phyloP scores from a whole-genome alignment of 2,329 filamentous ascomycete species.

The Nemania sp. region DNA sequence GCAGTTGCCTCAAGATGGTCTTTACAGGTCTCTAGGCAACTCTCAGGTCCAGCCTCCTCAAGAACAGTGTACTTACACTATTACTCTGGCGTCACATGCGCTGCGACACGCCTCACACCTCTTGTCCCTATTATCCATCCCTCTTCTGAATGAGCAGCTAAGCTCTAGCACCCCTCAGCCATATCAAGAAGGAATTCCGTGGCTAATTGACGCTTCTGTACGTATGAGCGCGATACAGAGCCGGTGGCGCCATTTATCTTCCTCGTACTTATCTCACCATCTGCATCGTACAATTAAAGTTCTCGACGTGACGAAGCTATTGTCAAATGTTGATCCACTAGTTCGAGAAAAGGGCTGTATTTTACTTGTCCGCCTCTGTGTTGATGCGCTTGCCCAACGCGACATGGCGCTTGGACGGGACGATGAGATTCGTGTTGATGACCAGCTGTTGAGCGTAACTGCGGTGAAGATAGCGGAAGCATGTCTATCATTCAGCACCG shows the following conservation, averaged over 20 bases:
- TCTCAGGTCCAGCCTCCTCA: constrained; percentile 29
- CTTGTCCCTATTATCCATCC: constrained; percentile 48
- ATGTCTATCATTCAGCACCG: constrained; percentile 37
- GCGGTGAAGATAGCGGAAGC: constrained; percentile 45
- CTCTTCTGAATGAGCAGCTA: constrained; percentile 42
- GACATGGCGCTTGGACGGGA: constrained; percentile 34
- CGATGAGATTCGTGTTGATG: constrained; percentile 36
- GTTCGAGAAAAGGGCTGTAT: constrained; percentile 44
- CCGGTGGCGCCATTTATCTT: constrained; percentile 41
- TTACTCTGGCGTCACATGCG: constrained; percentile 48
- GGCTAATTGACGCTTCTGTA: constrained; percentile 54
- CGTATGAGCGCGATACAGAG: constrained; percentile 47
- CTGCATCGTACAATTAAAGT: constrained; percentile 40
- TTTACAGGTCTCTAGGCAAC: constrained; percentile 37
- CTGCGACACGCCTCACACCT: constrained; percentile 51
- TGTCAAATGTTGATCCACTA: constrained; percentile 18
- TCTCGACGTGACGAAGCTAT: constrained; percentile 4
- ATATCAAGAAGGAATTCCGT: constrained; percentile 48
- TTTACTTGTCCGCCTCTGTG: constrained; percentile 47
- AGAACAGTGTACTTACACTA: constrained; percentile 45
- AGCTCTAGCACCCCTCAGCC: constrained; percentile 39
- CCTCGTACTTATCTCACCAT: constrained; percentile 40
- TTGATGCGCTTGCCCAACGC: constrained; percentile 44
- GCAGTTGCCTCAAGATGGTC: constrained; percentile 46
- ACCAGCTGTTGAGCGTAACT: constrained; percentile 44